These are phyloP conservation scores for Penicillium sp. DNA, from an alignment of 2,329 filamentous ascomycete genomes.

Conservation along the genomic window DNA sequence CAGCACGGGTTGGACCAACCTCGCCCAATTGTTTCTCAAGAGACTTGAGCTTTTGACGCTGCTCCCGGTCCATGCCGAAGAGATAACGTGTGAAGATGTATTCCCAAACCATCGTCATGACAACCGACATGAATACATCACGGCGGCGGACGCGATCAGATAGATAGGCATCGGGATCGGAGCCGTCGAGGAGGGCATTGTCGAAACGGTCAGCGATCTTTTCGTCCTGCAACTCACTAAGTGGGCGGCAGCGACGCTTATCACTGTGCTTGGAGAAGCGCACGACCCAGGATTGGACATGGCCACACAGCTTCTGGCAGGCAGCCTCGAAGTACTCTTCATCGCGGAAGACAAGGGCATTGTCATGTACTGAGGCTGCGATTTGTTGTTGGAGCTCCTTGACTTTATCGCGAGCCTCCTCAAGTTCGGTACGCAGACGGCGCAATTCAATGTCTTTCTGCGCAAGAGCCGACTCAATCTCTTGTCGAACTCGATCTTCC, in stretches of 20 bases:
- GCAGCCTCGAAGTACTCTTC: constrained; percentile 95
- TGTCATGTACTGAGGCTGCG: constrained; percentile 59
- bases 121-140: constrained; percentile 97
- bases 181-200: constrained; percentile 90
- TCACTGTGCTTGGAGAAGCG: constrained; percentile 98
- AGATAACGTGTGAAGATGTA: constrained; percentile 97
- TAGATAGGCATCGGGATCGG: constrained; percentile 85
- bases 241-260: constrained; percentile 79
- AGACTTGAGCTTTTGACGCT: constrained; percentile 94
- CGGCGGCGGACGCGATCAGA: constrained; percentile 82
- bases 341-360: constrained; percentile 77
- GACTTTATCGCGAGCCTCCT: constrained; percentile 65
- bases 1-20: constrained; percentile 82
- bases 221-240: constrained; percentile 82
- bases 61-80: constrained; percentile 97
- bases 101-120: constrained; percentile 99
- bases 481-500: constrained; percentile 60
- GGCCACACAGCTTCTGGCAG: constrained; percentile 91
- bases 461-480: constrained; percentile 65
- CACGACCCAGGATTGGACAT: constrained; percentile 96
- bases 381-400: constrained; percentile 61
- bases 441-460: constrained; percentile 84
- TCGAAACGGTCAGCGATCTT: constrained; percentile 93
- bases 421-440: constrained; percentile 73
- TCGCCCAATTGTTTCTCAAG: constrained; percentile 89